phyloP scores from a whole-genome alignment of 1,284 basidiomycete species.

The Kwoniella shivajii region DNA sequence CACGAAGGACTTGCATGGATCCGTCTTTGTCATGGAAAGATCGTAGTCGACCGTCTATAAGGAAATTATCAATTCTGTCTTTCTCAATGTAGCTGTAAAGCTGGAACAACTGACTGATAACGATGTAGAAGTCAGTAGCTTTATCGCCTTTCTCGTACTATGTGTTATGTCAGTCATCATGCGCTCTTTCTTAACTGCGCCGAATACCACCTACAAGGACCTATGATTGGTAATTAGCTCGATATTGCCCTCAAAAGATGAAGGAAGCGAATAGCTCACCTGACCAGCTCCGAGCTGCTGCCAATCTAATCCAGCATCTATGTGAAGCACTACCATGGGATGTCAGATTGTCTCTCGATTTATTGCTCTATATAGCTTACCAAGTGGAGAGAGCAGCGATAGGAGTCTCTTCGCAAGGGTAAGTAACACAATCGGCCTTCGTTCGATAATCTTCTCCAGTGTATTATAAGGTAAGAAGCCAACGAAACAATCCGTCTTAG shows the following conservation, averaged over 20 bases:
- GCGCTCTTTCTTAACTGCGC: neutral
- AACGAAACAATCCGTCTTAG: slow-evolving; percentile 96
- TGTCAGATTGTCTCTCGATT: neutral
- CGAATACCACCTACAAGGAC: slow-evolving; percentile 13
- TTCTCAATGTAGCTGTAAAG: neutral
- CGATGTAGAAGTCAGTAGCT: slow-evolving; percentile 93
- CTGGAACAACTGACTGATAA: slow-evolving; percentile 65
- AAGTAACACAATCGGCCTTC: slow-evolving; percentile 89
- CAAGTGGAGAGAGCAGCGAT: slow-evolving; percentile 86
- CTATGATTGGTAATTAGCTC: slow-evolving; percentile 8
- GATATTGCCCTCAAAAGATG: no score
- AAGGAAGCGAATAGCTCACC: slow-evolving; percentile 26
- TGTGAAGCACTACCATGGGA: slow-evolving; percentile 76
- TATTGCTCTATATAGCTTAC: slow-evolving; percentile 60
- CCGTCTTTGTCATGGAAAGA: slow-evolving; percentile 68
- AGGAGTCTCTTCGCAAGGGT: slow-evolving; percentile 96
- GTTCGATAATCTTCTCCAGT: slow-evolving; percentile 86
- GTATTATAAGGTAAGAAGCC: slow-evolving; percentile 89
- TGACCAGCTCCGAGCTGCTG: slow-evolving; percentile 93
- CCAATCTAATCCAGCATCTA: slow-evolving; percentile 97
- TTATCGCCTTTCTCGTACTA: slow-evolving; percentile 89
- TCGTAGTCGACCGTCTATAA: slow-evolving; percentile 76
- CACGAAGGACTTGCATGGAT: slow-evolving; percentile 78
- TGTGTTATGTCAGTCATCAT: slow-evolving; percentile 57
- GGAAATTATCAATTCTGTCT: neutral